Percentiles rank a stretch among this genome's conserved stretches.
Evolutionary conservation across 2,329 filamentous ascomycete genomes (phyloP).

Genomic region (Diplocarpon mali): DNA sequence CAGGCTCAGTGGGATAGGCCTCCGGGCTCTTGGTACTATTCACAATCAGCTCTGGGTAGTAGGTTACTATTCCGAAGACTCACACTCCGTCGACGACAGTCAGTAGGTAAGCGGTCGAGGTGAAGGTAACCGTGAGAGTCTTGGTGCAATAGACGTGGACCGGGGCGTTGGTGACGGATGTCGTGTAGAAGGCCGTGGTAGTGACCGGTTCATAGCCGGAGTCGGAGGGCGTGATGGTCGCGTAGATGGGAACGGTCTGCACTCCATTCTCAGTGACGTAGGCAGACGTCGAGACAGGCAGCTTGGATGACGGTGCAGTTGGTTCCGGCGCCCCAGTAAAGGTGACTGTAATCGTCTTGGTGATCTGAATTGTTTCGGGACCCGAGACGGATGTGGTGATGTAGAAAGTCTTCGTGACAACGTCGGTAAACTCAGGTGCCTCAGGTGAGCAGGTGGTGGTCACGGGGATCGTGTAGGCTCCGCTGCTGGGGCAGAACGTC

Average conservation of each 20-base stretch:
- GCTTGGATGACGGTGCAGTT: not conserved
- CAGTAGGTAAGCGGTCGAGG: not conserved
- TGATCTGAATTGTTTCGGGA: conserved; percentile 3
- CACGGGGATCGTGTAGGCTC: conserved; percentile 8
- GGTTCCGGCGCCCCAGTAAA: conserved; percentile 1
- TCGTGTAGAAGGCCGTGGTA: conserved; percentile 5
- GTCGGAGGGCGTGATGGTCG: conserved; percentile 1
- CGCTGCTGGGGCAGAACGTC: not conserved
- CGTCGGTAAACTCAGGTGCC: conserved; percentile 1
- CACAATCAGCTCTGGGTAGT: too few species aligned
- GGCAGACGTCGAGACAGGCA: conserved; percentile 1
- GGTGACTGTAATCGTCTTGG: conserved; percentile 2
- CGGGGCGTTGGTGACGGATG: conserved; percentile 5
- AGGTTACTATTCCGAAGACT: too few species aligned
- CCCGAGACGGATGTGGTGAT: conserved; percentile 2
- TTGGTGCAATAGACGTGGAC: conserved; percentile 1
- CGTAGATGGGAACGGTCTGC: conserved; percentile 3
- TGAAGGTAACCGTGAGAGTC: conserved; percentile 6
- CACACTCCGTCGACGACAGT: not conserved
- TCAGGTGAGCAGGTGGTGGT: conserved; percentile 1
- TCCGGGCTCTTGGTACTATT: too few species aligned
- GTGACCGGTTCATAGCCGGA: conserved; percentile 1
- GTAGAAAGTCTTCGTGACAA: conserved; percentile 4
- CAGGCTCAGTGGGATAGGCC: too few species aligned
- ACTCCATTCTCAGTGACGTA: conserved; percentile 4